phyloP scores from a whole-genome alignment of 441 rosid genomes.

The Populus hybrid region DNA sequence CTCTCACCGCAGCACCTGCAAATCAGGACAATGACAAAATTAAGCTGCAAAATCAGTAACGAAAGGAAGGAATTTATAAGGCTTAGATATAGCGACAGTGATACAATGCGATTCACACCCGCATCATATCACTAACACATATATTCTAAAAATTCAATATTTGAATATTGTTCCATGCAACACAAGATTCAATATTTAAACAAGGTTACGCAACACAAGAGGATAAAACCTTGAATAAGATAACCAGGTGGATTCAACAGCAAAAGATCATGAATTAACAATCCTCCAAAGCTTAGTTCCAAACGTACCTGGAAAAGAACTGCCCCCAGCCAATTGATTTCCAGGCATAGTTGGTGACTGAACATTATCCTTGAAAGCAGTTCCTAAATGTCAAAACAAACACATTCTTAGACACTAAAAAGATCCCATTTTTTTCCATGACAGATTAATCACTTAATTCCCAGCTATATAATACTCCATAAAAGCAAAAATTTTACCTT shows the following conservation, averaged over 20 bases:
- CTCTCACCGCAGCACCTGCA: constrained; percentile 42
- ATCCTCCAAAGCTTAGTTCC: not conserved
- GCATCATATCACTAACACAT: not conserved
- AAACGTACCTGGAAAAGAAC: constrained; percentile 24
- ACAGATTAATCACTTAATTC: not conserved
- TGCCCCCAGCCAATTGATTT: constrained; percentile 28
- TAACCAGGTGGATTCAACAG: not conserved
- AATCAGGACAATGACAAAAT: constrained; percentile 8
- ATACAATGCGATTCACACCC: not conserved
- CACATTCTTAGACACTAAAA: not conserved
- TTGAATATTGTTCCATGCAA: not conserved
- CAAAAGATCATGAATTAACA: not conserved
- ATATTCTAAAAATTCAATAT: not conserved
- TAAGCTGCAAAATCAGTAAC: not conserved
- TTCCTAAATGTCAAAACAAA: not conserved
- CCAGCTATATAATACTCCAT: not conserved
- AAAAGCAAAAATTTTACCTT: constrained; percentile 12
- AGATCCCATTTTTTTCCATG: not conserved
- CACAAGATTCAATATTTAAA: not conserved
- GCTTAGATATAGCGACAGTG: not conserved
- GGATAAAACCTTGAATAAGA: not conserved
- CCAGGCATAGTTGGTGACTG: constrained; percentile 15
- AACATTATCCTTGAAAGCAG: constrained; percentile 17
- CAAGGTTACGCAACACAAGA: not conserved
- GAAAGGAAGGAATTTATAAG: not conserved